Conservation (phyloP, 108 stramenopile genomes). For the Seminavis robusta region DNA sequence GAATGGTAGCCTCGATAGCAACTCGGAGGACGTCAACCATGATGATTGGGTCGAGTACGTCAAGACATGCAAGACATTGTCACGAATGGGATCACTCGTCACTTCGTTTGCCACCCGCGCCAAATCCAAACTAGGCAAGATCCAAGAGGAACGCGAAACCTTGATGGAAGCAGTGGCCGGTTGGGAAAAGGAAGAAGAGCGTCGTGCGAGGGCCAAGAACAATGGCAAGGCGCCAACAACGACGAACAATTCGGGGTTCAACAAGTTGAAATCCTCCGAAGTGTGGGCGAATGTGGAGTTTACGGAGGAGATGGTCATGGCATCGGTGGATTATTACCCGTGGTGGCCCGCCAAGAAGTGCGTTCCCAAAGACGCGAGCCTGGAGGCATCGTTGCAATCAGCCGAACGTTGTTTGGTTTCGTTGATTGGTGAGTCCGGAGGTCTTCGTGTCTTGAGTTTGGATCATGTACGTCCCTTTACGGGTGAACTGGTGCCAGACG, state of each 20-base stretch:
- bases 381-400: slow-evolving; percentile 35
- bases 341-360: slow-evolving; percentile 85
- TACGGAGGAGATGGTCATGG: slow-evolving; percentile 69
- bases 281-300: slow-evolving; percentile 68
- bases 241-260: slow-evolving; percentile 11
- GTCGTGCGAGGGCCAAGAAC: background rate
- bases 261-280: slow-evolving; percentile 33
- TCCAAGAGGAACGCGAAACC: slow-evolving; percentile 48
- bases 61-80: slow-evolving; percentile 62
- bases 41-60: slow-evolving; percentile 78
- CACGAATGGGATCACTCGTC: slow-evolving; percentile 54
- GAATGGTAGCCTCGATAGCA: slow-evolving; percentile 63
- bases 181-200: slow-evolving; percentile 36
- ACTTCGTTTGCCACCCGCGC: slow-evolving; percentile 50
- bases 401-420: slow-evolving; percentile 54
- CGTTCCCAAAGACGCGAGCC: slow-evolving; percentile 38
- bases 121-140: slow-evolving; percentile 37
- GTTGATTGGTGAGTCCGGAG: slow-evolving; percentile 64
- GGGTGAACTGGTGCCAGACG: slow-evolving; percentile 34
- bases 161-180: slow-evolving; percentile 37
- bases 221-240: slow-evolving; percentile 5
- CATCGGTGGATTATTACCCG: slow-evolving; percentile 64
- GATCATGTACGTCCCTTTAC: slow-evolving; percentile 50
- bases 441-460: slow-evolving; percentile 49
- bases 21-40: slow-evolving; percentile 55